Conservation (phyloP, 345 rosid genomes). For the Mercurialis annua region DNA sequence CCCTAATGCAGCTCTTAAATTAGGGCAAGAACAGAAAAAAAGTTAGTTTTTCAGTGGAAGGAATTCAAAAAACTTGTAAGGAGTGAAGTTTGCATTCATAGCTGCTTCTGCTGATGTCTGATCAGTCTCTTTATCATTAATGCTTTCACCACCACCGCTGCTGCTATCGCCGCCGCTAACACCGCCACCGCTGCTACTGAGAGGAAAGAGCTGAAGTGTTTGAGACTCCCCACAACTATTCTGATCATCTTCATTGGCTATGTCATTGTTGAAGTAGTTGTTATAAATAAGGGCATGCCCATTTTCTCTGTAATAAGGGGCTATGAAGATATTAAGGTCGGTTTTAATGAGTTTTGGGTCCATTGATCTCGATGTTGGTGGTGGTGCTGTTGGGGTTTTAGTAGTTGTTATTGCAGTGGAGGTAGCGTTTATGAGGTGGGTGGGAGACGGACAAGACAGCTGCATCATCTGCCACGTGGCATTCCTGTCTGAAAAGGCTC, state of each 20-base stretch:
- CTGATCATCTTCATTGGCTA: conserved; percentile 22
- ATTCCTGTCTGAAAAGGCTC: conserved; percentile 44
- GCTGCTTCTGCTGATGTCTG: conserved; percentile 23
- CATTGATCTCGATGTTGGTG: conserved; percentile 25
- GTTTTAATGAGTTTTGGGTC: conserved; percentile 33
- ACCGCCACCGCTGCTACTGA: conserved; percentile 29
- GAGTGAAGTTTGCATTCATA: conserved; percentile 29
- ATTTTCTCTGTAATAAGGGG: conserved; percentile 35
- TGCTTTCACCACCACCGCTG: conserved; percentile 24
- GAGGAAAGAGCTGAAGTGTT: conserved; percentile 73
- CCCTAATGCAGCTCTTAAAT: conserved; percentile 14
- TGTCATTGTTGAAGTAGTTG: conserved; percentile 17
- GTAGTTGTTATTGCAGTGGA: conserved; percentile 10
- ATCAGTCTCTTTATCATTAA: conserved; percentile 34
- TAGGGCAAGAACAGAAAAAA: not conserved
- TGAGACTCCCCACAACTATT: conserved; percentile 40
- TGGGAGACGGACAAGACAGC: conserved; percentile 38
- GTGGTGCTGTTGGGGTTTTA: not conserved
- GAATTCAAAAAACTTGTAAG: conserved; percentile 70
- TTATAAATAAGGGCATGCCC: conserved; percentile 12
- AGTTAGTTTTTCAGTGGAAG: conserved; percentile 67
- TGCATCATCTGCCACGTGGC: conserved; percentile 70
- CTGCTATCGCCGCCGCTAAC: conserved; percentile 31
- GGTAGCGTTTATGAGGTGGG: conserved; percentile 39
- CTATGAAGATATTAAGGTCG: conserved; percentile 31